phyloP scores from a whole-genome alignment of 345 rosid genomes.

The Capsella bursapastoris region DNA sequence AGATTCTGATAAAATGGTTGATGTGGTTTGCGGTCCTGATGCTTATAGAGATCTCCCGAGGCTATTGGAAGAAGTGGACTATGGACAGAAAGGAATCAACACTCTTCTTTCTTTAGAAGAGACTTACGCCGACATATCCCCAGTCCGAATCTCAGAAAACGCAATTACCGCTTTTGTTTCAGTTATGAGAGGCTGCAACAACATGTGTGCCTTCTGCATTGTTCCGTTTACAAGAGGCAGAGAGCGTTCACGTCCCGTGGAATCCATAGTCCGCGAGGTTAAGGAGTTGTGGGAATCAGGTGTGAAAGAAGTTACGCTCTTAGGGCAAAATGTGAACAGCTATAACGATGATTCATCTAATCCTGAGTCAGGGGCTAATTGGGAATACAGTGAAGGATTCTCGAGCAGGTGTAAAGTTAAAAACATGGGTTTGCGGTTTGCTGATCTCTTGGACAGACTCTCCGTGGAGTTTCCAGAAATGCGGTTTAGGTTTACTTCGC shows the following conservation, averaged over 20 bases:
- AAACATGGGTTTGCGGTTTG: conserved; percentile 77
- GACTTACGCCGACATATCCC: conserved; percentile 88
- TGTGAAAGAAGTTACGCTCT: conserved; percentile 90
- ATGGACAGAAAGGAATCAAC: conserved; percentile 92
- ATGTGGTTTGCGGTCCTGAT: conserved; percentile 95
- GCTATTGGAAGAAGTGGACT: conserved; percentile 80
- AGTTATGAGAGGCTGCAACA: conserved; percentile 95
- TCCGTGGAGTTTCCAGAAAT: conserved; percentile 91
- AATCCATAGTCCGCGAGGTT: conserved; percentile 86
- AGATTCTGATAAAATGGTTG: conserved; percentile 96
- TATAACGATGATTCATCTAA: conserved; percentile 73
- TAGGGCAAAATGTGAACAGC: conserved; percentile 96
- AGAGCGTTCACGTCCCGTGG: conserved; percentile 89
- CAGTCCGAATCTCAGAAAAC: conserved; percentile 72
- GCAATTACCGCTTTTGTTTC: conserved; percentile 84
- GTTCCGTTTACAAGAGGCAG: conserved; percentile 97
- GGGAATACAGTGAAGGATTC: conserved; percentile 87
- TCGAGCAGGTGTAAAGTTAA: conserved; percentile 82
- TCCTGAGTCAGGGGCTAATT: conserved; percentile 68
- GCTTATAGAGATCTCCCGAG: conserved; percentile 94
- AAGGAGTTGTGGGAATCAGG: conserved; percentile 82
- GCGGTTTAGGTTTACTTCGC: conserved; percentile 95
- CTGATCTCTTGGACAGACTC: conserved; percentile 87
- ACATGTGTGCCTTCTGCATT: conserved; percentile 96
- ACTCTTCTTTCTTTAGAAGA: conserved; percentile 95